phyloP scores from a whole-genome alignment of 148 eudicot genomes.

The Beta vulgaris region DNA sequence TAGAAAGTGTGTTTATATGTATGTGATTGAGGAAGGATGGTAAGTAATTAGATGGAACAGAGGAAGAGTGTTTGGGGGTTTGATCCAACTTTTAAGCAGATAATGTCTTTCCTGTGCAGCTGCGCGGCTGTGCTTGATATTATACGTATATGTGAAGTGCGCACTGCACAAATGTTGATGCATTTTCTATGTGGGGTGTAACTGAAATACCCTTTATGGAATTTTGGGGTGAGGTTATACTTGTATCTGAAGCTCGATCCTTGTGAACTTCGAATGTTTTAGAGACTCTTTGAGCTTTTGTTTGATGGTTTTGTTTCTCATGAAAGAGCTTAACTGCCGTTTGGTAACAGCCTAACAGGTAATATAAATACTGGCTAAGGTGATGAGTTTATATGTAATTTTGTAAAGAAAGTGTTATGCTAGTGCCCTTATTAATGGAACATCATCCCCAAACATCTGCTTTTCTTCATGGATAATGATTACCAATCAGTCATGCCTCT shows the following conservation, averaged over 20 bases:
- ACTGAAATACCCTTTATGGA: not conserved
- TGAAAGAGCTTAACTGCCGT: not conserved
- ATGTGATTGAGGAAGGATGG: not conserved
- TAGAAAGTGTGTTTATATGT: not conserved
- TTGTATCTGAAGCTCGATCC: not conserved
- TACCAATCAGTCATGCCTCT: too few species aligned
- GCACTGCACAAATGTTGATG: not conserved
- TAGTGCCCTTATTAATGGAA: too few species aligned
- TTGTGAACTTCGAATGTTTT: not conserved
- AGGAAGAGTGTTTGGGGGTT: not conserved
- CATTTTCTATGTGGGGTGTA: not conserved
- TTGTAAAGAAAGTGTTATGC: too few species aligned
- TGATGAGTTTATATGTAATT: too few species aligned
- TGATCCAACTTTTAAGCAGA: not conserved
- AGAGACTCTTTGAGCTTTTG: not conserved
- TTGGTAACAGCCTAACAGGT: too few species aligned
- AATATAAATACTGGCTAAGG: too few species aligned
- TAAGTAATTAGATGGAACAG: not conserved
- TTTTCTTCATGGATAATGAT: too few species aligned
- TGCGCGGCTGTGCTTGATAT: too few species aligned
- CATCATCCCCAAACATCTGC: too few species aligned
- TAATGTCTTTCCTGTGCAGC: not conserved
- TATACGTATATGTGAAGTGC: not conserved
- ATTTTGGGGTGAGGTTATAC: not conserved
- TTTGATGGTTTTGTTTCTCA: not conserved